Conservation (phyloP, 208 protist species). For the Acanthamoeba sp. region DNA sequence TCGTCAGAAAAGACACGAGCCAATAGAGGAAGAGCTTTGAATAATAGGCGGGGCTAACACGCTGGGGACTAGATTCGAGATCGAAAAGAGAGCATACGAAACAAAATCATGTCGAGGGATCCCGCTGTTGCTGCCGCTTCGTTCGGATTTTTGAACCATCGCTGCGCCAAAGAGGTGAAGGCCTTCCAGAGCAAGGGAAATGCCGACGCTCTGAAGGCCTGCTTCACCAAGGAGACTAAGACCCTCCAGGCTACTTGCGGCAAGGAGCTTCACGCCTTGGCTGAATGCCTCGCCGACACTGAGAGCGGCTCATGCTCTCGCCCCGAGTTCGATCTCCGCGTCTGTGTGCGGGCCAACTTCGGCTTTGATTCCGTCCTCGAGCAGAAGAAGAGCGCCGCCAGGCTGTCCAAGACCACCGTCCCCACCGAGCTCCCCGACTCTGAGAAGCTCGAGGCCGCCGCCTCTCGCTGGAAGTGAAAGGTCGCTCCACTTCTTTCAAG, state of each 20-base stretch:
- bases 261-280: neutral
- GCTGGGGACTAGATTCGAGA: neutral
- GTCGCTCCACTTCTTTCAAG: neutral
- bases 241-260: neutral
- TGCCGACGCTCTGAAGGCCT: neutral
- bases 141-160: neutral
- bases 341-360: neutral
- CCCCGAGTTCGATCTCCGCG: neutral
- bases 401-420: neutral
- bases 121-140: neutral
- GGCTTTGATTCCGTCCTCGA: neutral
- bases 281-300: neutral
- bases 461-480: neutral
- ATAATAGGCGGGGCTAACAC: neutral
- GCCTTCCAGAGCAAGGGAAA: neutral
- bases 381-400: neutral
- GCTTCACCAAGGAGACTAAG: constrained; percentile 21
- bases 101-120: constrained; percentile 9
- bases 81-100: neutral
- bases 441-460: neutral
- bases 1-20: neutral
- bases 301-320: neutral
- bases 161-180: neutral
- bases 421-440: neutral
- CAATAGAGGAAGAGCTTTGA: neutral